Base-by-base conservation (phyloP, 1,139 yeast species). In the Kluyveromyces sp. region DNA sequence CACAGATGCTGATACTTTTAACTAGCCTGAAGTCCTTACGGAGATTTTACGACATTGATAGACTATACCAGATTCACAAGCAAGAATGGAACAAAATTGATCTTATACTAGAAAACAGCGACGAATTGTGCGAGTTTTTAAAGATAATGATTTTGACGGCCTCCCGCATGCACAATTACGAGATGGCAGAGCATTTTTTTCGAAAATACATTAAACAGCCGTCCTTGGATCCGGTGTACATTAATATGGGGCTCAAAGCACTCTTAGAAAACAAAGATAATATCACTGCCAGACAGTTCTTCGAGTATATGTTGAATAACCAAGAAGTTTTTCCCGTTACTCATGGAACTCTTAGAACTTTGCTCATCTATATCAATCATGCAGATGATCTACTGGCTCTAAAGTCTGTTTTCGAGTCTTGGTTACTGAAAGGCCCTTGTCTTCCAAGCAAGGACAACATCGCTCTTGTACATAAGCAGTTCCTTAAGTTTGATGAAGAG, bases 241-340 rank as follows among this genome's bases (percentile, higher is more conserved):
- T 58, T 8, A 40, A 49, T 13, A 38, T 57, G n/a, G 65, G 64
- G 2, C 46, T 61, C 15, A 48, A 51, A 30, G 50, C 63, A 3
- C 55, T 59, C 41, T 46, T 60, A n/a, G 50, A 52, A 39, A 55
- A 52, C 40, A 53, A 52, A 22, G 58, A 60, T 40, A 39, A 52
- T 29, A 57, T 54, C 34, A 45, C 58, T 16, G 63, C 63, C n/a
- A 59, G 55, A 41, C 63, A 59, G 40, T 60, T 60, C 43, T 61
- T 51, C 42, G 46, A 49, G 3, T 61, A 60, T 35, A 49, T 57
- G 13, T 37, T 59, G 40, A 48, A 51, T n/a, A 54, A 57, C 47
- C 54, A 52, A 29, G 62, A 60, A 20, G 52, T 53, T 0, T 60
- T 58, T 35, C 58, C 58, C 1, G 39, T 60, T 18, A 46, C 49